Evolutionary conservation across 176 grass and related monocot species (phyloP), one percentile per base, ranked within the genome.

Genomic region (Oryza glumipatula): DNA sequence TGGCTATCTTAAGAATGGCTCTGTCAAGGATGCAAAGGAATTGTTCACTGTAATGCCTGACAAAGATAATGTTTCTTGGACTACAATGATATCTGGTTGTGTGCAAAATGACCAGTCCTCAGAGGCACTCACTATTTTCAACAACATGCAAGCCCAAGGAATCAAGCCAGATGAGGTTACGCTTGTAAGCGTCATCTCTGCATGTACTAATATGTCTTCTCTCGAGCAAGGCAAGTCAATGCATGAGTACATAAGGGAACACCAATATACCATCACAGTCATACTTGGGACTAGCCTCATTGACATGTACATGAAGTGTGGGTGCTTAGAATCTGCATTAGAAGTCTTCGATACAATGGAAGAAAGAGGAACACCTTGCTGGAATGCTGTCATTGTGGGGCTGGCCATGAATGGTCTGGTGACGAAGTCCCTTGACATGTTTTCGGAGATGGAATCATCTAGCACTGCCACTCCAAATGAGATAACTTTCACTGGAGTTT

Each of bases 301-400:
- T 83, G 87, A 98, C 82, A 98, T 98, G 95, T 95, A 98, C 76
- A 98, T 98, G 95, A 95, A 98, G 70, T 98, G 88, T 77, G 92
- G 95, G 51, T 91, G 73, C 32, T 67, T 82, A 54, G 88, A 90
- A 67, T 73, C 89, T 70, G 95, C 95, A 64, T 45, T 95, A 65
- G 76, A 95, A 72, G 92, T 98, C 32, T 98, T 98, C 2, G 70
- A 95, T 65, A 74, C n/a, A 24, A 74, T 91, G 73, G 76, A 85
- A 82, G 71, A 90, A 68, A 94, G 88, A 80, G 84, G 72, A 49
- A 83, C 89, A 49, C 92, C 95, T 85, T 86, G 86, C 73, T 98
- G 95, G 95, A 93, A 98, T 85, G 96, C 89, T 38, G 69, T 84
- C 76, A 94, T 95, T 85, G 83, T 90, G 39, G 96, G 96, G 47